Conservation (phyloP, 176 grass and related monocot species). For the Triticum turgidum region DNA sequence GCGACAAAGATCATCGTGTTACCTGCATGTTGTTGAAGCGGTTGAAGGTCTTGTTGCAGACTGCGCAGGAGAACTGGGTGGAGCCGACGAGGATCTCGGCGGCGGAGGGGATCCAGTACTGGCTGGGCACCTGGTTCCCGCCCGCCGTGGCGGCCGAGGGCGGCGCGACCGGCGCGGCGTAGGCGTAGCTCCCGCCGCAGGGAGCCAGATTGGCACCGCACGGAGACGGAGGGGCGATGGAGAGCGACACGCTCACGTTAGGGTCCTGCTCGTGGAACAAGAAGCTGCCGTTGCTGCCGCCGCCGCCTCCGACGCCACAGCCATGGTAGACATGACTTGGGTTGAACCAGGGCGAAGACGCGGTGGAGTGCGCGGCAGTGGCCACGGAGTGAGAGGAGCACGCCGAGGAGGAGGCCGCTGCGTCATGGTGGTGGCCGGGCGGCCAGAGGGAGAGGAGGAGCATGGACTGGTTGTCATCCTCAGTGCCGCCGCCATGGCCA, state of each 20-base stretch:
- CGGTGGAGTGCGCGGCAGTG: not conserved
- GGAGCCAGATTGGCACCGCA: not conserved
- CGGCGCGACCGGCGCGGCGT: not conserved
- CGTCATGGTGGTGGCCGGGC: conserved; percentile 47
- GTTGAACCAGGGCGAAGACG: conserved; percentile 39
- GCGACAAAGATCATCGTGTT: not conserved
- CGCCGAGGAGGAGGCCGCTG: conserved; percentile 16
- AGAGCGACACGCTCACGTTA: conserved; percentile 54
- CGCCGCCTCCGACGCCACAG: not conserved
- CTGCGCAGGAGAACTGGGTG: conserved; percentile 83
- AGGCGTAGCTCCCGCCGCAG: conserved; percentile 1
- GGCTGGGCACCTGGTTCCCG: conserved; percentile 26
- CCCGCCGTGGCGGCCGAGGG: not conserved
- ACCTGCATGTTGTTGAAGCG: conserved; percentile 99
- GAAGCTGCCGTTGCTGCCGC: not conserved
- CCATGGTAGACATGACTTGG: conserved; percentile 1
- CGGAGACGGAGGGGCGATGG: conserved; percentile 54
- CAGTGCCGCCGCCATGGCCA: conserved; percentile 14
- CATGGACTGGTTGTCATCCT: conserved; percentile 63
- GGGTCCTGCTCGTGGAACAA: conserved; percentile 37
- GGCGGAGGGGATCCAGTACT: conserved; percentile 92
- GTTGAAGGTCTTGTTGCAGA: conserved; percentile 93
- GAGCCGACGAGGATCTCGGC: conserved; percentile 87
- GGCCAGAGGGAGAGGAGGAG: conserved; percentile 85
- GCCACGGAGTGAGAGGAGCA: conserved; percentile 27